Conservation (phyloP, 495 filamentous ascomycete species). For the Aspergillus avenaceus region DNA sequence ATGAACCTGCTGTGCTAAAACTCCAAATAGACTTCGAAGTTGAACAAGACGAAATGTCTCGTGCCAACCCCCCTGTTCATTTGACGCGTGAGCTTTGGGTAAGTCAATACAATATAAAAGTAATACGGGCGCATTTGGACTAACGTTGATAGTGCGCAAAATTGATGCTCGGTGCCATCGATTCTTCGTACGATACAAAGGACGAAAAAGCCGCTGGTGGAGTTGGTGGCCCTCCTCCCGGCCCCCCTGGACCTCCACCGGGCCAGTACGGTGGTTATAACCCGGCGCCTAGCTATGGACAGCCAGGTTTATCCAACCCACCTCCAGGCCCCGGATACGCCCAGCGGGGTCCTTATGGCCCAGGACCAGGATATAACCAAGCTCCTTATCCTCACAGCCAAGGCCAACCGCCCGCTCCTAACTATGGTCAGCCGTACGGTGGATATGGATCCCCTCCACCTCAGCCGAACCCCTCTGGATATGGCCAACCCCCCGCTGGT, state of each 20-base stretch:
- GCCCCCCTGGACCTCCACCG: slow-evolving; percentile 18
- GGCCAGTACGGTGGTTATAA: slow-evolving; percentile 34
- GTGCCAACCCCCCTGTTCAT: slow-evolving; percentile 49
- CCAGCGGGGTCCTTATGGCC: slow-evolving; percentile 13
- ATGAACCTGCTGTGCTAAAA: background rate
- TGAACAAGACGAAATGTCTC: slow-evolving; percentile 61
- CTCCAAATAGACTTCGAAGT: slow-evolving; percentile 56
- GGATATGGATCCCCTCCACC: slow-evolving; percentile 22
- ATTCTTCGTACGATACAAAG: slow-evolving; percentile 61
- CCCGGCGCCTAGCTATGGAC: slow-evolving; percentile 20
- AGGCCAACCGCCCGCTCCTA: slow-evolving; percentile 16
- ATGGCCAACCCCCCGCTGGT: slow-evolving; percentile 14
- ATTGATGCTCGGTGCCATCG: slow-evolving; percentile 67
- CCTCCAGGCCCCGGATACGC: slow-evolving; percentile 11
- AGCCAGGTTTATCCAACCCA: slow-evolving; percentile 15
- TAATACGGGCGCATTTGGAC: slow-evolving; percentile 7
- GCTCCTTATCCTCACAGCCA: slow-evolving; percentile 15
- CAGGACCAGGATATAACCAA: slow-evolving; percentile 13
- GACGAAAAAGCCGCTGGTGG: slow-evolving; percentile 49
- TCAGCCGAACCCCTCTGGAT: slow-evolving; percentile 18
- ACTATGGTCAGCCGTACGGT: slow-evolving; percentile 24
- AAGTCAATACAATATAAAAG: slow-evolving; percentile 5
- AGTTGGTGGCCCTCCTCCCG: slow-evolving; percentile 1
- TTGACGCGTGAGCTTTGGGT: slow-evolving; percentile 67
- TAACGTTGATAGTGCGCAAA: slow-evolving; percentile 50